A percentile compares a stretch with the other conserved stretches of the same genome.
phyloP scores from a whole-genome alignment of 2,329 filamentous ascomycete species.

The Stenocarpella maydis region DNA sequence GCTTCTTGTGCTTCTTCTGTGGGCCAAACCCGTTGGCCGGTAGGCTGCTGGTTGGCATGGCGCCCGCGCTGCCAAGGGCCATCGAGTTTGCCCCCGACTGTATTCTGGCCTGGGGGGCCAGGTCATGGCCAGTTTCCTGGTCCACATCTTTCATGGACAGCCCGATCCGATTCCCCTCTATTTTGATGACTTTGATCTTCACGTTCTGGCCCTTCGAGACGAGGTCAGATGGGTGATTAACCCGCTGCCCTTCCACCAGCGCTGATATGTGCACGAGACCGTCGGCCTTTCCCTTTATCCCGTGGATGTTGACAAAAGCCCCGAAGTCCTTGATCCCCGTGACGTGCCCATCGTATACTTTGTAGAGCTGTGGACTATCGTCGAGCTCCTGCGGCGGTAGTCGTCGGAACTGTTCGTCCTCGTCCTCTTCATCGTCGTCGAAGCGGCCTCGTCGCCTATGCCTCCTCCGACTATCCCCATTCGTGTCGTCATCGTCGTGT shows the following conservation, averaged over 20 bases:
- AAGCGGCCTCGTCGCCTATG: slow-evolving; percentile 50
- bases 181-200: slow-evolving; percentile 90
- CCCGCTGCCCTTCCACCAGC: slow-evolving; percentile 82
- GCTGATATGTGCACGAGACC: slow-evolving; percentile 94
- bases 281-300: slow-evolving; percentile 87
- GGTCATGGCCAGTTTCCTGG: slow-evolving; percentile 84
- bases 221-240: slow-evolving; percentile 91
- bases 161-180: slow-evolving; percentile 82
- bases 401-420: slow-evolving; percentile 69
- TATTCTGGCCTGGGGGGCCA: slow-evolving; percentile 79
- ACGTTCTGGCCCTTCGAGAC: slow-evolving; percentile 82
- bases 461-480: slow-evolving; percentile 51
- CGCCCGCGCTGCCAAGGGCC: slow-evolving; percentile 65
- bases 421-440: slow-evolving; percentile 53
- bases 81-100: slow-evolving; percentile 92
- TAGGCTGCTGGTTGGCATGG: slow-evolving; percentile 46
- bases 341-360: slow-evolving; percentile 89
- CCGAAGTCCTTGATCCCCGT: slow-evolving; percentile 96
- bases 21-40: slow-evolving; percentile 64
- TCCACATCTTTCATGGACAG: slow-evolving; percentile 98
- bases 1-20: slow-evolving; percentile 76
- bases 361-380: slow-evolving; percentile 80
- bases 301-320: slow-evolving; percentile 90
- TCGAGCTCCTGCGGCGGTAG: slow-evolving; percentile 80
- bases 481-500: slow-evolving; percentile 67